A percentile compares a stretch with the other conserved stretches of the same genome.
phyloP scores from a whole-genome alignment of 139 green algal genomes.

The Haematococcus sp. region DNA sequence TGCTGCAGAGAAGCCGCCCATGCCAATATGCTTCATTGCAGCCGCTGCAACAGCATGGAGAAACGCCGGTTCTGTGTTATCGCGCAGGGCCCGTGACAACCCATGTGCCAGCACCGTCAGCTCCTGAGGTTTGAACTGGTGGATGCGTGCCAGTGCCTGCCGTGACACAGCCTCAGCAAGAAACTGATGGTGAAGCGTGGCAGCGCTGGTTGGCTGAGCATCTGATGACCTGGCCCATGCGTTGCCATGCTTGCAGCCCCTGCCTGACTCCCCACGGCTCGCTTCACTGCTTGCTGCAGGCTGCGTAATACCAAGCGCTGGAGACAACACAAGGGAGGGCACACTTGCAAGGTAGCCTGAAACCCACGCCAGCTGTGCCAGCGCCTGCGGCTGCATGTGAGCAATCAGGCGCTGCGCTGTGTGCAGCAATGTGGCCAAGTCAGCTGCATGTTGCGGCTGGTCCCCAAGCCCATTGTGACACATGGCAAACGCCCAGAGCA shows the following conservation, averaged over 20 bases:
- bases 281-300: constrained; percentile 5
- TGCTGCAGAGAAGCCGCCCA: neutral
- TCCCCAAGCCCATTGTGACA: neutral
- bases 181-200: too few species aligned
- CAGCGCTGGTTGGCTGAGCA: too few species aligned
- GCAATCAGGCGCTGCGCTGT: too few species aligned
- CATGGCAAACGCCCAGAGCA: constrained; percentile 20
- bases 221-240: neutral
- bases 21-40: neutral
- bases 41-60: constrained; percentile 16
- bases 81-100: constrained; percentile 11
- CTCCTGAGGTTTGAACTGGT: constrained; percentile 13
- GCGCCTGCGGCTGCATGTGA: neutral
- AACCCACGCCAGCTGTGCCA: constrained; percentile 21
- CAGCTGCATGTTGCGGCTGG: neutral
- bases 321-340: too few species aligned
- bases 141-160: too few species aligned
- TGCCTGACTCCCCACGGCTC: neutral
- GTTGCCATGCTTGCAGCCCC: neutral
- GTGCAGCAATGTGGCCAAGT: neutral
- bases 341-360: neutral
- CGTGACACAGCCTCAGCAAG: too few species aligned
- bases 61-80: constrained; percentile 16
- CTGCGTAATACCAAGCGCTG: too few species aligned
- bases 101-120: constrained; percentile 15